Evolutionary conservation across 768 basidiomycete species (phyloP).

Genomic region (Tylopilus sp.): DNA sequence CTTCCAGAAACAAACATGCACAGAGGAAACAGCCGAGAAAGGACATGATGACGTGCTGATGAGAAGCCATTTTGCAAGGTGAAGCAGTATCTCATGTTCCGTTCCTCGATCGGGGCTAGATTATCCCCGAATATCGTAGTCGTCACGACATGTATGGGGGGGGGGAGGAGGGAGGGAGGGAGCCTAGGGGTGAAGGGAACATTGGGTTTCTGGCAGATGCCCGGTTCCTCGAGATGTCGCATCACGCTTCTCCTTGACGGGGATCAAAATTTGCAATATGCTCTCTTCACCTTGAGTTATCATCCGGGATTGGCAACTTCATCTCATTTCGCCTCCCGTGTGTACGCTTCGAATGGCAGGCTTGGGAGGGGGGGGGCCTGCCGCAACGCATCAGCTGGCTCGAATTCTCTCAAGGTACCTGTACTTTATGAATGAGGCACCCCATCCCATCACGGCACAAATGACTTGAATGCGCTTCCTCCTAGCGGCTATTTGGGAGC

Average conservation of each 20-base stretch:
- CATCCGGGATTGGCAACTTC: constrained; percentile 5
- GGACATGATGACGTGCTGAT: too few species aligned
- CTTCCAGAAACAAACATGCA: neutral
- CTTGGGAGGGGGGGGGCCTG: neutral
- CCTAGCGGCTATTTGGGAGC: constrained; percentile 8
- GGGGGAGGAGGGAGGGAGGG: too few species aligned
- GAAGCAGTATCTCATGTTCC: neutral
- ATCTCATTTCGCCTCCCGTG: constrained; percentile 25
- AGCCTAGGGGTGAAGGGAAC: too few species aligned
- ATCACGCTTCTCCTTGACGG: constrained; percentile 12
- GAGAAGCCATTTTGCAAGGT: neutral
- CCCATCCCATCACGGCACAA: constrained; percentile 14
- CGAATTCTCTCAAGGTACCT: constrained; percentile 12
- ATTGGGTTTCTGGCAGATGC: neutral
- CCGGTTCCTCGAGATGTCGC: constrained; percentile 11
- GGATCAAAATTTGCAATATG: constrained; percentile 16
- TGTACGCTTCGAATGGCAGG: constrained; percentile 7
- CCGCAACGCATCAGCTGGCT: neutral
- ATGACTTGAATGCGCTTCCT: neutral
- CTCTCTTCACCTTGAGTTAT: too few species aligned
- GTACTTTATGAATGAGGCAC: constrained; percentile 11
- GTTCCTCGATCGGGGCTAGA: neutral
- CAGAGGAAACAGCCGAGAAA: neutral
- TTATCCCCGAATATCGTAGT: neutral
- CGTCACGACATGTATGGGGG: neutral